Evolutionary conservation across 1,284 basidiomycete species (phyloP), one percentile per base, ranked within the genome.

Genomic region (Caloboletus firmus): DNA sequence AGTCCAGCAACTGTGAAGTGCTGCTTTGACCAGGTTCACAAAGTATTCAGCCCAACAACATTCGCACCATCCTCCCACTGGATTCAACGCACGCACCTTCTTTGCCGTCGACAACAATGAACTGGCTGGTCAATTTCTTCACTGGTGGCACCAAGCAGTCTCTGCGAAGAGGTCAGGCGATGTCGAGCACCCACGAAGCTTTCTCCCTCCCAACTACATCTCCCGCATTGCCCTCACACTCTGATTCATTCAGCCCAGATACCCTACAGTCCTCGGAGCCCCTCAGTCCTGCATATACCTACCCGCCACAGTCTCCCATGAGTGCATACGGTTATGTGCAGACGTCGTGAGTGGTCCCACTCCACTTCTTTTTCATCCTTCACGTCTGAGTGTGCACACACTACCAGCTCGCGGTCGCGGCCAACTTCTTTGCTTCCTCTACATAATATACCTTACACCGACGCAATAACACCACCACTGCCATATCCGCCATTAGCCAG

Each of bases 161-260:
- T 59, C 60, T 74, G 31, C 68, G 79, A 64, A 79, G 76, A 65
- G 83, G 76, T 62, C 83, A 86, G 70, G 80, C 85, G 43, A 78
- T 91, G 57, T 82, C 79, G 18, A 82, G 81, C 20, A 91, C 89
- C 15, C 81, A 86, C 67, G 88, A 91, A 65, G 89, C 89, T 49
- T 91, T 91, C 73, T 87, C 87, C 49, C 76, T 91, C 43, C 87
- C 86, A 48, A 83, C 84, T 5, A 82, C 85, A 28, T 88, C 87
- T 31, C 86, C 87, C 24, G 73, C 76, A 57, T 75, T 79, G 55
- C 59, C 73, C 47, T 60, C 80, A 26, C 82, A 81, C 65, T 76
- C 78, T 12, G 84, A 85, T 62, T 75, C 80, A 12, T 85, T 83
- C 75, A 78, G 76, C 59, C 71, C 80, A 55, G 79, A 83, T 57